These are phyloP conservation scores for Sonneratia caseolaris DNA, from an alignment of 345 rosid genomes.

Conservation along the genomic window DNA sequence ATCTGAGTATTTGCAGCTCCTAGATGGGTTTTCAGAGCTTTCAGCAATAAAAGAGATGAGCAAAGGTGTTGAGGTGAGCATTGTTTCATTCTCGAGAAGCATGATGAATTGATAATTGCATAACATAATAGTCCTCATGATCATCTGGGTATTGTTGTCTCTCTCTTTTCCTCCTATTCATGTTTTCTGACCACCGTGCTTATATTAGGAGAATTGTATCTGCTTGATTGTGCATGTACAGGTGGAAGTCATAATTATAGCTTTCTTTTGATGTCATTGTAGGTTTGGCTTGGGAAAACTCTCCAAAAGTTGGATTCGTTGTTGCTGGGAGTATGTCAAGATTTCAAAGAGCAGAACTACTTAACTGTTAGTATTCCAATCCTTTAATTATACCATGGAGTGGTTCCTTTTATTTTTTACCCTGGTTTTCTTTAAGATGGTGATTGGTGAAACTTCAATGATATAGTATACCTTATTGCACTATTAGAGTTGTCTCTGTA, in stretches of 20 bases:
- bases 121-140: not conserved
- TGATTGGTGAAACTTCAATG: not conserved
- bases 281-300: slow-evolving; percentile 98
- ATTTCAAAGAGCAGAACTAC: slow-evolving; percentile 79
- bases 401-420: not conserved
- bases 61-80: slow-evolving; percentile 85
- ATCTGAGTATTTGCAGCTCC: slow-evolving; percentile 89
- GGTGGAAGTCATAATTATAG: slow-evolving; percentile 5
- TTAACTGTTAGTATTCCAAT: slow-evolving; percentile 54
- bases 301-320: slow-evolving; percentile 94
- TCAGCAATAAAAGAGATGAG: slow-evolving; percentile 91
- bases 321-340: slow-evolving; percentile 86
- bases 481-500: not conserved
- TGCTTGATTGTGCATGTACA: not conserved
- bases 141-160: not conserved
- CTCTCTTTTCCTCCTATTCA: not conserved
- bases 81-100: slow-evolving; percentile 7
- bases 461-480: not conserved
- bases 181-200: not conserved
- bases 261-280: slow-evolving; percentile 14
- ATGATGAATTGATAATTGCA: not conserved
- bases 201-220: not conserved
- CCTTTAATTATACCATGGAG: not conserved
- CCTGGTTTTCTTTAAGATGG: not conserved
- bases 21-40: slow-evolving; percentile 80